phyloP scores from a whole-genome alignment of 1,139 yeast species.

The Sugiyamaella paludigena region DNA sequence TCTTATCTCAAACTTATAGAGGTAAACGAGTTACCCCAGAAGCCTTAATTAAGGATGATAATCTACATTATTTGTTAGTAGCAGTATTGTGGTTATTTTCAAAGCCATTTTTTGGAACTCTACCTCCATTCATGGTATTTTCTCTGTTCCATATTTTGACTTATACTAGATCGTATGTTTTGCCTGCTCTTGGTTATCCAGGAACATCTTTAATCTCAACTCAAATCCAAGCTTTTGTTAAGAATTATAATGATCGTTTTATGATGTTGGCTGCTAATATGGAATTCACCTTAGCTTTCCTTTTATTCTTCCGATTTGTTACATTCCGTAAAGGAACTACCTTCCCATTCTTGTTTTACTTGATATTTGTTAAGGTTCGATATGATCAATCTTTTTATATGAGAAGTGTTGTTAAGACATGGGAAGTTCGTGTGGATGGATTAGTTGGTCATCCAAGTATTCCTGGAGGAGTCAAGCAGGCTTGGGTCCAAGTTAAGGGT shows the following conservation, averaged over 20 bases:
- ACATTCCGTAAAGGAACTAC: conserved; percentile 66
- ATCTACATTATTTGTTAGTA: conserved; percentile 60
- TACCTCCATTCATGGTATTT: conserved; percentile 65
- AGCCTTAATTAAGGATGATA: conserved; percentile 55
- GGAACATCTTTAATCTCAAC: conserved; percentile 43
- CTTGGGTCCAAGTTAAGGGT: conserved; percentile 59
- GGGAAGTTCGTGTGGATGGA: conserved; percentile 74
- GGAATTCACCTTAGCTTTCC: conserved; percentile 57
- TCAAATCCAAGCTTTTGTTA: conserved; percentile 54
- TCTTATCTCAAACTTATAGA: conserved; percentile 55
- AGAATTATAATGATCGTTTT: conserved; percentile 63
- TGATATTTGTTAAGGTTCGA: conserved; percentile 70
- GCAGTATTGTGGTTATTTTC: conserved; percentile 58
- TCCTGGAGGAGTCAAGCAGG: conserved; percentile 57
- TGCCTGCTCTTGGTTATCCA: conserved; percentile 61
- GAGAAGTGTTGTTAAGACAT: conserved; percentile 62
- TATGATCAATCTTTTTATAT: conserved; percentile 75
- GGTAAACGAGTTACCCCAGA: conserved; percentile 32
- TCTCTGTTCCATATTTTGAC: conserved; percentile 71
- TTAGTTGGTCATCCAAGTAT: conserved; percentile 54
- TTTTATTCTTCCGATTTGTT: conserved; percentile 42
- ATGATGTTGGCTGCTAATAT: conserved; percentile 68
- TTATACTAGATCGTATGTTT: conserved; percentile 60
- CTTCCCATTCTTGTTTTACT: conserved; percentile 56
- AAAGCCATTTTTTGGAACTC: conserved; percentile 51